Evolutionary conservation across 1,284 basidiomycete genomes (phyloP).

Genomic region (Cystobasidium pallidum): DNA sequence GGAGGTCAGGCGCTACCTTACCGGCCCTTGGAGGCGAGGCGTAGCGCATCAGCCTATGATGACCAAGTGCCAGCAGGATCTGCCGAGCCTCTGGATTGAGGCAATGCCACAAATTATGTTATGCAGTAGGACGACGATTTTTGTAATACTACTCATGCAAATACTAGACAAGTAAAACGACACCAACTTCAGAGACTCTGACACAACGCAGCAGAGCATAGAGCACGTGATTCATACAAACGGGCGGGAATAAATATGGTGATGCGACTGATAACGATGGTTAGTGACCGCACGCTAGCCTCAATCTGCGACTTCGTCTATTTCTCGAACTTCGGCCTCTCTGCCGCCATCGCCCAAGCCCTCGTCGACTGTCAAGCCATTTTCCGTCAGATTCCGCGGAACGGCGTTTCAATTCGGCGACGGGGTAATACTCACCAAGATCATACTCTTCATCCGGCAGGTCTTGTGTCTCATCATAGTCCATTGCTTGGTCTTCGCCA

Average conservation of each 20-base stretch:
- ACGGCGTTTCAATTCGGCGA: background rate
- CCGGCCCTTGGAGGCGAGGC: background rate
- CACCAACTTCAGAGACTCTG: no score
- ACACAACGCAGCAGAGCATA: background rate
- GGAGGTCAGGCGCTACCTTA: background rate
- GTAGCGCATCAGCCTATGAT: conserved; percentile 8
- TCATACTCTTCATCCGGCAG: conserved; percentile 41
- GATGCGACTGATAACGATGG: no score
- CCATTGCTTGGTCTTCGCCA: conserved; percentile 27
- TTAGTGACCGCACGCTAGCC: no score
- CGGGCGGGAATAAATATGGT: background rate
- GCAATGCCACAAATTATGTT: background rate
- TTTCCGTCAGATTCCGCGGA: background rate
- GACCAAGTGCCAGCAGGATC: conserved; percentile 17
- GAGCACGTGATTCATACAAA: background rate
- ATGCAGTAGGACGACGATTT: background rate
- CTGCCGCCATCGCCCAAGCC: conserved; percentile 33
- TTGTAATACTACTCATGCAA: background rate
- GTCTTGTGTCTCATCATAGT: conserved; percentile 27
- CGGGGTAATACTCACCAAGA: conserved; percentile 16
- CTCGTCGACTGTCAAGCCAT: conserved; percentile 29
- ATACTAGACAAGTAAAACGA: background rate
- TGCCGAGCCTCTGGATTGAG: conserved; percentile 4
- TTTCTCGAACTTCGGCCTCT: conserved; percentile 34
- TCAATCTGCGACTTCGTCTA: conserved; percentile 35